Base-by-base conservation (phyloP, 441 rosid genomes). In the Populus tomentosa region DNA sequence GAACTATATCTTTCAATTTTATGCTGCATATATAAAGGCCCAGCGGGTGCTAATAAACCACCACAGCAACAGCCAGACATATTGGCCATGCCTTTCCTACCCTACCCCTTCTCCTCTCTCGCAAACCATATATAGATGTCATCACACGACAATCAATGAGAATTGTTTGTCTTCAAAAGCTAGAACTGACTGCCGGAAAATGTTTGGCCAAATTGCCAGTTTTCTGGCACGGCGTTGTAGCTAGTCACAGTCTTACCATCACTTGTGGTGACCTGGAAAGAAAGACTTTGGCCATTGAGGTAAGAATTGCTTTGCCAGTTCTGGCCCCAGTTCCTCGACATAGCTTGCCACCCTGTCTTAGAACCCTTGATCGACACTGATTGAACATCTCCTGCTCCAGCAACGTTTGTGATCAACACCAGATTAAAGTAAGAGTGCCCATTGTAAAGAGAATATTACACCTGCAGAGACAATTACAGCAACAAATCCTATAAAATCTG, bases 161-260 rank as follows among this genome's bases (percentile, higher is more conserved):
- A 69, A 20, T 59, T 21, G 67, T 63, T 26, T 23, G 30, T 59
- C 13, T 16, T 36, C 16, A 38, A 32, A 74, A 79, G 16, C 77
- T 67, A 67, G 77, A 89, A 88, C 40, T 93, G 94, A 14, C 72
- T 76, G 6, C 94, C 98, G 77, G 77, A 81, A 26, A 83, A 93
- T 61, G 98, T 89, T 80, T 91, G 91, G 16, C 98, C 98, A 16
- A 93, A 93, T 77, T 91, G 94, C 98, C 98, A 93, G n/a, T 75
- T 70, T 5, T 77, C 75, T 7, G 96, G 91, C 21, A 71, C 94
- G 18, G 78, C 88, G 66, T 90, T 64, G 81, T 85, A 42, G 86
- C 86, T 84, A 35, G 88, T 86, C 21, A 93, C 38, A 0, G 90
- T 91, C 32, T 83, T 83, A 3, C 98, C 96, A 42, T 93, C 96